Evolutionary conservation across 2,329 filamentous ascomycete genomes (phyloP), one percentile per base, ranked within the genome.

Genomic region (Metarhizium humberi): DNA sequence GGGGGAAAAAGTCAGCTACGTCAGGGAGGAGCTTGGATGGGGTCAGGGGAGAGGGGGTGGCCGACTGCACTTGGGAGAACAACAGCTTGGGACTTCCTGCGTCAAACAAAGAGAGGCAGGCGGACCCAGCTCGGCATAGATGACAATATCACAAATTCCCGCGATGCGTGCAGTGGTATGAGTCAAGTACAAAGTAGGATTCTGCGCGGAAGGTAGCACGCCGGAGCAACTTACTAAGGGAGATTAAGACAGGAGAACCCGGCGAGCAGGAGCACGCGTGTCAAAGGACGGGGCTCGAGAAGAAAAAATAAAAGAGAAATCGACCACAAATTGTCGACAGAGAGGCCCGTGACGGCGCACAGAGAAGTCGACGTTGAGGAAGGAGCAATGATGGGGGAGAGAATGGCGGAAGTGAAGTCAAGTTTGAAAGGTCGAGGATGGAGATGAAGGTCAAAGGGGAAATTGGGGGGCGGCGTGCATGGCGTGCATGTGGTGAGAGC

Each of bases 351-450:
- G 48, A 43, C 46, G 55, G 59, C 49, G 52, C 54, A 55, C 48
- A 25, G 34, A 43, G 30, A 51, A 42, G 55, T 51, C 52, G 55
- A 53, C 61, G 61, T 64, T 63, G 60, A 63, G 66, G 67, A 68
- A 70, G 66, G 68, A 69, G 67, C 68, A 69, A 71, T 70, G 69
- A 70, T 66, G 67, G 62, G 59, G 63, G 58, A 42, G 51, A 52
- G 55, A 55, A 54, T 52, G 55, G 58, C 54, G 57, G 57, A 61
- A 59, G 60, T 60, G 57, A 59, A 60, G 57, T 60, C 58, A 59
- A 56, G 38, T 25, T 34, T 13, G 49, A 47, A 54, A 32, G 49
- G 45, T 32, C 38, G 13, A 40, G 34, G 13, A 40, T 25, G 52
- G 53, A 47, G 60, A 59, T 56, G 54, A 58, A 58, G 54, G 55